These are phyloP conservation scores for Wickerhamomyces xylosicus DNA, from an alignment of 805 yeast genomes.

Conservation along the genomic window DNA sequence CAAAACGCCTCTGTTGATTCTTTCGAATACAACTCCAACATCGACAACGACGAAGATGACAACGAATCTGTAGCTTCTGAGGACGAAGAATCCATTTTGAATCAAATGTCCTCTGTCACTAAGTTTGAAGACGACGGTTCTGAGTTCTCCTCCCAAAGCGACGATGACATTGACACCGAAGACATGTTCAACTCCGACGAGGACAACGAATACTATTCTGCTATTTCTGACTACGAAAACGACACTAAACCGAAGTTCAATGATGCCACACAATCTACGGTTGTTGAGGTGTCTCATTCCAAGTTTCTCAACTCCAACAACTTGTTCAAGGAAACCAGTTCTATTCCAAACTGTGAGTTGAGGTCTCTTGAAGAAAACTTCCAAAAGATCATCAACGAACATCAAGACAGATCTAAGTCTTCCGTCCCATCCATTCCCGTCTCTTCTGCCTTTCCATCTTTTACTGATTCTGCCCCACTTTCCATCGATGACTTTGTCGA, in stretches of 20 bases:
- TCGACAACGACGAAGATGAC: slow-evolving; percentile 1
- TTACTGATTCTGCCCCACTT: neutral
- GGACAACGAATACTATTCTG: slow-evolving; percentile 17
- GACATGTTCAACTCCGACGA: slow-evolving; percentile 19
- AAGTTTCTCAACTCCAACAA: slow-evolving; percentile 6
- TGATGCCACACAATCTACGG: neutral
- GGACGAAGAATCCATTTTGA: slow-evolving; percentile 1
- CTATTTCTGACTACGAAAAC: slow-evolving; percentile 18
- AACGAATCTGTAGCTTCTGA: neutral
- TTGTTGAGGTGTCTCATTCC: slow-evolving; percentile 6
- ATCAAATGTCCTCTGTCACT: slow-evolving; percentile 1
- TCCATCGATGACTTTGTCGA: slow-evolving; percentile 9
- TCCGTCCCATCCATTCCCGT: neutral
- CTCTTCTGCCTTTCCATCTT: slow-evolving; percentile 2
- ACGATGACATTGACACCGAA: slow-evolving; percentile 9
- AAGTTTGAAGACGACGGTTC: slow-evolving; percentile 9
- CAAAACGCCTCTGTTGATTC: neutral
- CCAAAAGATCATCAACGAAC: slow-evolving; percentile 17
- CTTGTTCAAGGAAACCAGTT: slow-evolving; percentile 11
- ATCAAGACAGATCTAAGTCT: slow-evolving; percentile 5
- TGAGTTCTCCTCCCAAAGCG: slow-evolving; percentile 9
- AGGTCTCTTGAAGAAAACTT: slow-evolving; percentile 19
- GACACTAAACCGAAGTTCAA: slow-evolving; percentile 8
- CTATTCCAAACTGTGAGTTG: slow-evolving; percentile 14
- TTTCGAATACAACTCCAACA: slow-evolving; percentile 1